phyloP scores from a whole-genome alignment of 495 filamentous ascomycete genomes.

The Sporormia fimetaria region DNA sequence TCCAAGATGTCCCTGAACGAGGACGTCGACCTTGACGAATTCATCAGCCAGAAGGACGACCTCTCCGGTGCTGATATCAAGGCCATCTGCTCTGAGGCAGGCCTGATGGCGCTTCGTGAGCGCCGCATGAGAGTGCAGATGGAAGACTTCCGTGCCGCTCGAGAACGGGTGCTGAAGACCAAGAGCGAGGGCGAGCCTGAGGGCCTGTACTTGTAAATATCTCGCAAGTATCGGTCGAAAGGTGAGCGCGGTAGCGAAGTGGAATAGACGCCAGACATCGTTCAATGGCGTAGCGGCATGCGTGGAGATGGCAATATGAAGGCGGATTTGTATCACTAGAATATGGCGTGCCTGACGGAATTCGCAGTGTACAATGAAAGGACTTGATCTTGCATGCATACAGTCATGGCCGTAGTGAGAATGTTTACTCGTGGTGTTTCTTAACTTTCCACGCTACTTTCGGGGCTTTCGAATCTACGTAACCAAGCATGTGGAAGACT shows the following conservation, averaged over 20 bases:
- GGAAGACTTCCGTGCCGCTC: conserved; percentile 88
- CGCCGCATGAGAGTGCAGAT: conserved; percentile 97
- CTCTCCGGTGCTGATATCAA: conserved; percentile 97
- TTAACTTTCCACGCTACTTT: too few species aligned
- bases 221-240: background rate
- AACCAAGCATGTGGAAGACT: too few species aligned
- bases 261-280: too few species aligned
- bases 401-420: too few species aligned
- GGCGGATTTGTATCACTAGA: too few species aligned
- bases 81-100: conserved; percentile 95
- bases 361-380: too few species aligned
- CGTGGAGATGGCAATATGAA: too few species aligned
- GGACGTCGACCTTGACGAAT: conserved; percentile 96
- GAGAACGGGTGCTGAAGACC: conserved; percentile 93
- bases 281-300: too few species aligned
- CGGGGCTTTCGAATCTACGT: too few species aligned
- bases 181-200: conserved; percentile 98
- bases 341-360: too few species aligned
- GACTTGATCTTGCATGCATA: too few species aligned
- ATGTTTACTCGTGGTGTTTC: too few species aligned
- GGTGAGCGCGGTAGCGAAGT: background rate
- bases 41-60: conserved; percentile 97
- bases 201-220: conserved; percentile 90
- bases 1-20: conserved; percentile 95
- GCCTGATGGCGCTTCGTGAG: conserved; percentile 88